Base-by-base conservation (phyloP, 495 filamentous ascomycete species). In the Hyaloscypha finlandica region DNA sequence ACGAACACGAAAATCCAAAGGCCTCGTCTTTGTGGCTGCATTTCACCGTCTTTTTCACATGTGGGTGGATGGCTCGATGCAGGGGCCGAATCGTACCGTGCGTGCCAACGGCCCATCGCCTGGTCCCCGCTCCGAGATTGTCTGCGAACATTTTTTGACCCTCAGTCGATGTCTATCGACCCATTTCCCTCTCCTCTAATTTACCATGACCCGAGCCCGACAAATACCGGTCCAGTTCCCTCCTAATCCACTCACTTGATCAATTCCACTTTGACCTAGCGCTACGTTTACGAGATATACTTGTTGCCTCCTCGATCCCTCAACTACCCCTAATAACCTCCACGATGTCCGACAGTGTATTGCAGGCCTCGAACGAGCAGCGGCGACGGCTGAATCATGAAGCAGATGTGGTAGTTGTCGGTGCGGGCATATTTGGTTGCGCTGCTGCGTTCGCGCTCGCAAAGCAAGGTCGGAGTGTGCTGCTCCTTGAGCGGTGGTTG, bases 401-500 rank as follows among this genome's bases (percentile, higher is more conserved):
- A 64, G 82, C 83, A 62, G 95, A 99, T 71, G 86, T 97, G 39
- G 88, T 97, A 33, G 88, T 99, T 55, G 88, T 98, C 25, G 95
- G 95, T 68, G 95, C 92, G 0, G 95, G 95, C 59, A 83, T 98
- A 63, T 83, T 97, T 52, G 95, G 95, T 22, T 96, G 92, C 75
- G 92, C 95, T 8, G 80, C 93, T n/a, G 88, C 96, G 6, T 85
- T 90, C 56, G 89, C 93, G 33, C 85, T 94, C 45, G 88, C 88
- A 14, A 86, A 86, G 55, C 96, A 98, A 77, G 93, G 93, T 14
- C 88, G 95, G 42, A 94, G 89, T 74, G 93, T 99, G 19, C 84
- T 97, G n/a, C 80, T 99, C 59, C 85, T 99, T 25, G 95, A 99
- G 78, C 83, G 83, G 69, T 94, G 89, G 77, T 80, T 97, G 76